These are phyloP conservation scores for Lolium perenne DNA, from an alignment of 176 grass and related monocot genomes.

Conservation along the genomic window DNA sequence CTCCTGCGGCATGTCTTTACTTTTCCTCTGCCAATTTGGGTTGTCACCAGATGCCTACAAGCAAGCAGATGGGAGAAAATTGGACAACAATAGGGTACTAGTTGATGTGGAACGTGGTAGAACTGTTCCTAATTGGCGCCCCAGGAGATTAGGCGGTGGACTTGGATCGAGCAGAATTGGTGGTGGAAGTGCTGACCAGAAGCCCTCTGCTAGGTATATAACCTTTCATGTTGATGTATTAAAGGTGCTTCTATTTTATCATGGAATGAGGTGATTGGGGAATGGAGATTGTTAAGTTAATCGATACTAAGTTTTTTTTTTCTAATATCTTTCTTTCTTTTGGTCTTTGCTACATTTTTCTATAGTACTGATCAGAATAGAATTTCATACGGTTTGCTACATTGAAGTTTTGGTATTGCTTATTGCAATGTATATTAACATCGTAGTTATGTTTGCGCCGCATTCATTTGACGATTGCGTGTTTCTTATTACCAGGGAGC, in stretches of 20 bases:
- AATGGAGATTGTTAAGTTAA: slow-evolving; percentile 12
- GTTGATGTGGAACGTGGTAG: slow-evolving; percentile 98
- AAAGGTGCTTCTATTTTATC: background rate
- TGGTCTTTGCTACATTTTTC: background rate
- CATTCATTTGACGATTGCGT: slow-evolving; percentile 26
- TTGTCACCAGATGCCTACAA: slow-evolving; percentile 71
- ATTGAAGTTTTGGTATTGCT: slow-evolving; percentile 19
- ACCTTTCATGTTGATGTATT: slow-evolving; percentile 24
- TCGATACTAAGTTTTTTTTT: background rate
- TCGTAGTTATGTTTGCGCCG: background rate
- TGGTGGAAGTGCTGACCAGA: slow-evolving; percentile 52
- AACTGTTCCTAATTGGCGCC: slow-evolving; percentile 93
- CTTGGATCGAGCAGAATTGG: slow-evolving; percentile 91
- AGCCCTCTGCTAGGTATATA: slow-evolving; percentile 18
- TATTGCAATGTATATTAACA: no score
- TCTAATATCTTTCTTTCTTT: background rate
- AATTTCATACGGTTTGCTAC: slow-evolving; percentile 18
- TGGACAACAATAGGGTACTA: slow-evolving; percentile 71
- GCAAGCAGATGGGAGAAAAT: slow-evolving; percentile 81
- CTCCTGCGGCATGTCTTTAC: background rate
- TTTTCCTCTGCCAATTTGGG: slow-evolving; percentile 23
- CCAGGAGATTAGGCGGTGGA: slow-evolving; percentile 93
- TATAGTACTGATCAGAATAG: background rate
- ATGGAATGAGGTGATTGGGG: background rate
- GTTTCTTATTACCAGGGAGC: slow-evolving; percentile 53